A percentile compares a stretch with the other conserved stretches of the same genome.
phyloP scores from a whole-genome alignment of 2,329 filamentous ascomycete genomes.

The Aspergillus jensenii region DNA sequence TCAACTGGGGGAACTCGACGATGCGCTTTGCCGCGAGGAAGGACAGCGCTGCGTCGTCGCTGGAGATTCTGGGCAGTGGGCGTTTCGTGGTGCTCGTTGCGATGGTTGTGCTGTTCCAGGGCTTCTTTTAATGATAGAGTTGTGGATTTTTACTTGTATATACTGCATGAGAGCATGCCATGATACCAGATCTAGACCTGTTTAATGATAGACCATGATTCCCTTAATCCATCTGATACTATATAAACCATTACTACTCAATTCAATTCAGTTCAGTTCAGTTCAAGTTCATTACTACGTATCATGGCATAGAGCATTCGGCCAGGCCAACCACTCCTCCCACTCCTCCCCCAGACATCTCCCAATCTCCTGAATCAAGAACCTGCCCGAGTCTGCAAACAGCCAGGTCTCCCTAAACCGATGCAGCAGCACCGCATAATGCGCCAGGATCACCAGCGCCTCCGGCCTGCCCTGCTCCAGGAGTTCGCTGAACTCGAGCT shows the following conservation, averaged over 20 bases:
- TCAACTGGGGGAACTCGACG: conserved; percentile 49
- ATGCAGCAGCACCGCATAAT: conserved; percentile 39
- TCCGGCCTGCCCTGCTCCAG: conserved; percentile 32
- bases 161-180: not conserved
- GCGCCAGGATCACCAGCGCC: conserved; percentile 37
- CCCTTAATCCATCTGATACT: too few species aligned
- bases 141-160: not conserved
- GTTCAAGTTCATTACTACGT: too few species aligned
- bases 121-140: not conserved
- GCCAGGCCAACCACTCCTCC: conserved; percentile 11
- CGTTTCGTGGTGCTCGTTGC: not conserved
- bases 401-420: conserved; percentile 33
- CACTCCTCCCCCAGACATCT: conserved; percentile 23
- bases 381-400: conserved; percentile 28
- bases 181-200: not conserved
- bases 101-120: not conserved
- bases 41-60: not conserved
- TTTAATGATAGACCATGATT: not conserved
- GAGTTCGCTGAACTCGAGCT: conserved; percentile 25
- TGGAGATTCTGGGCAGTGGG: not conserved
- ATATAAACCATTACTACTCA: too few species aligned
- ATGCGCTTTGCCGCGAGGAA: conserved; percentile 29
- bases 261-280: too few species aligned
- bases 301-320: not conserved
- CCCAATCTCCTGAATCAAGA: conserved; percentile 21